phyloP scores from a whole-genome alignment of 2,329 filamentous ascomycete species.

The Talaromyces sp. region DNA sequence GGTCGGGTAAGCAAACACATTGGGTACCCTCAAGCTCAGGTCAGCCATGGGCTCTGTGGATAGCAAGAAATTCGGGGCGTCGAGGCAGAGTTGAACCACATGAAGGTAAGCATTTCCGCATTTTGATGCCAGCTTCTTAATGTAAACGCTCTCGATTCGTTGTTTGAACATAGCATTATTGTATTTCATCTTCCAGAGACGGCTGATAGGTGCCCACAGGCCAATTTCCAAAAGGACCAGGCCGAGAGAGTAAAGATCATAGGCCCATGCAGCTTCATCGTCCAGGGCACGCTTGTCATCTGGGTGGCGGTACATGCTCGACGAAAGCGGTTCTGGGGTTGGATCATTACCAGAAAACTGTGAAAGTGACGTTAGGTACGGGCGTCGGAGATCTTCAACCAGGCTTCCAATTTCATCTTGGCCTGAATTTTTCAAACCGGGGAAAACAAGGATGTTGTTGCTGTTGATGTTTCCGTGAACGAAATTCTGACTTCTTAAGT shows the following conservation, averaged over 20 bases:
- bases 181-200: slow-evolving; percentile 62
- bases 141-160: slow-evolving; percentile 58
- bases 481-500: slow-evolving; percentile 52
- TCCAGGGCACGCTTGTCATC: slow-evolving; percentile 38
- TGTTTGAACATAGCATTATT: slow-evolving; percentile 58
- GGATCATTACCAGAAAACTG: slow-evolving; percentile 52
- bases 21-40: slow-evolving; percentile 34
- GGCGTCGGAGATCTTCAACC: slow-evolving; percentile 46
- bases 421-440: slow-evolving; percentile 27
- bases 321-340: slow-evolving; percentile 39
- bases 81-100: slow-evolving; percentile 57
- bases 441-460: slow-evolving; percentile 58
- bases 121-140: slow-evolving; percentile 57
- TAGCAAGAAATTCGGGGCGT: slow-evolving; percentile 49
- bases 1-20: slow-evolving; percentile 38
- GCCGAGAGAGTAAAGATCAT: slow-evolving; percentile 59
- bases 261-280: slow-evolving; percentile 37
- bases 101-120: slow-evolving; percentile 61
- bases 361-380: slow-evolving; percentile 56
- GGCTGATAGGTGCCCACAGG: slow-evolving; percentile 57
- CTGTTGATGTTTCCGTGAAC: slow-evolving; percentile 62
- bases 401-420: slow-evolving; percentile 29
- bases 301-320: slow-evolving; percentile 59
- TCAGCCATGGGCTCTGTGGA: slow-evolving; percentile 39
- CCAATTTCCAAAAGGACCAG: slow-evolving; percentile 60